Evolutionary conservation across 176 grass and related monocot species (phyloP).

Genomic region (Bromus sterilis): DNA sequence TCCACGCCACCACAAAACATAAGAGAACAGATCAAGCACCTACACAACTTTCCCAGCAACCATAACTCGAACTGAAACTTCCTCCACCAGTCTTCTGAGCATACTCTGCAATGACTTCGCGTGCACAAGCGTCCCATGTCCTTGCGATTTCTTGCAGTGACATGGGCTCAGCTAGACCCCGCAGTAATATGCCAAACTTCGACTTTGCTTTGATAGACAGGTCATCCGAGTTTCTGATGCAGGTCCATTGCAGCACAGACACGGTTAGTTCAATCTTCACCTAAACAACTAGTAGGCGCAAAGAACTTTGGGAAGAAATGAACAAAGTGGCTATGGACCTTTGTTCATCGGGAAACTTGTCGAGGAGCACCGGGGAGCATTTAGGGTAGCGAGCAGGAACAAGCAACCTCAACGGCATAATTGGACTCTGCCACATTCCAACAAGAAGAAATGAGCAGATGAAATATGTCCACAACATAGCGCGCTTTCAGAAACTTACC

Average conservation of each 20-base stretch:
- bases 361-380: constrained; percentile 87
- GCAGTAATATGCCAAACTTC: constrained; percentile 62
- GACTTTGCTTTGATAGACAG: constrained; percentile 68
- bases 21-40: constrained; percentile 32
- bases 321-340: constrained; percentile 30
- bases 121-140: constrained; percentile 76
- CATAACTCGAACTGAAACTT: constrained; percentile 85
- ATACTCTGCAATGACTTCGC: constrained; percentile 74
- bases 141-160: constrained; percentile 80
- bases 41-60: constrained; percentile 68
- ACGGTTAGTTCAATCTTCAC: neutral
- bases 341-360: constrained; percentile 82
- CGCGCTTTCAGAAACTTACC: constrained; percentile 36
- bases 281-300: neutral
- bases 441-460: neutral
- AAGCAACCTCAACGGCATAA: constrained; percentile 85
- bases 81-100: constrained; percentile 82
- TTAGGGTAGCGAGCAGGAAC: constrained; percentile 89
- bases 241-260: constrained; percentile 9
- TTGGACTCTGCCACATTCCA: constrained; percentile 68
- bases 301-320: neutral
- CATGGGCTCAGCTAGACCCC: constrained; percentile 68
- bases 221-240: constrained; percentile 62
- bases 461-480: neutral
- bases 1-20: neutral